phyloP scores from a whole-genome alignment of 495 filamentous ascomycete species.

The Physcia stellaris region DNA sequence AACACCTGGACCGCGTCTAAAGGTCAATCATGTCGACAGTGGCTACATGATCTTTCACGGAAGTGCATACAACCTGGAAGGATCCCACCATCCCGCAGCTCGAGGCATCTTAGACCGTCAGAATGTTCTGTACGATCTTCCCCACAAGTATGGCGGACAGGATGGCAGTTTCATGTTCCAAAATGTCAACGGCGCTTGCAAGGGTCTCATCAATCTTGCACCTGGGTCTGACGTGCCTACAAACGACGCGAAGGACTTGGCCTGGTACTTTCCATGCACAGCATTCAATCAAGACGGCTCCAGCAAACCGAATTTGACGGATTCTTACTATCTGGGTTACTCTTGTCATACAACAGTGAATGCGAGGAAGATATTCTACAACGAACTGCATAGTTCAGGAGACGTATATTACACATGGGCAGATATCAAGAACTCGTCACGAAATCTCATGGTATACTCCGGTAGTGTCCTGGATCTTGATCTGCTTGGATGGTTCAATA shows the following conservation, averaged over 20 bases:
- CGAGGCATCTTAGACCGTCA: slow-evolving; percentile 51
- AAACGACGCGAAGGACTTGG: slow-evolving; percentile 57
- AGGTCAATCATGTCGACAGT: slow-evolving; percentile 60
- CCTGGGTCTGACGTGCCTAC: slow-evolving; percentile 65
- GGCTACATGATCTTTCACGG: slow-evolving; percentile 98
- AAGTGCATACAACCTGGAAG: slow-evolving; percentile 61
- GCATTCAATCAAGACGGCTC: slow-evolving; percentile 92
- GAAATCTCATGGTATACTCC: slow-evolving; percentile 86
- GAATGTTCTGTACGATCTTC: slow-evolving; percentile 80
- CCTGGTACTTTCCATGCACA: slow-evolving; percentile 94
- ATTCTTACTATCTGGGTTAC: slow-evolving; percentile 69
- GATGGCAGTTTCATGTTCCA: slow-evolving; percentile 98
- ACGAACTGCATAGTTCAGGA: slow-evolving; percentile 35
- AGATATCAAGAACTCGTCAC: slow-evolving; percentile 74
- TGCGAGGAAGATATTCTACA: slow-evolving; percentile 64
- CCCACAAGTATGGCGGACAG: slow-evolving; percentile 63
- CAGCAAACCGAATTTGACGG: slow-evolving; percentile 54
- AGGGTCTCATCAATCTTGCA: slow-evolving; percentile 66
- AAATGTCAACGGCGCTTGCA: slow-evolving; percentile 96
- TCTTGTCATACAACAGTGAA: slow-evolving; percentile 67
- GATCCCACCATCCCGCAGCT: slow-evolving; percentile 65
- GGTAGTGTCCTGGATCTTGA: slow-evolving; percentile 90
- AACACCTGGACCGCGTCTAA: slow-evolving; percentile 49
- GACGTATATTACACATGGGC: slow-evolving; percentile 95
- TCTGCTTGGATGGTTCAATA: slow-evolving; percentile 83